Base-by-base conservation (phyloP, 1,139 yeast genomes). In the Blastobotrys proliferans region DNA sequence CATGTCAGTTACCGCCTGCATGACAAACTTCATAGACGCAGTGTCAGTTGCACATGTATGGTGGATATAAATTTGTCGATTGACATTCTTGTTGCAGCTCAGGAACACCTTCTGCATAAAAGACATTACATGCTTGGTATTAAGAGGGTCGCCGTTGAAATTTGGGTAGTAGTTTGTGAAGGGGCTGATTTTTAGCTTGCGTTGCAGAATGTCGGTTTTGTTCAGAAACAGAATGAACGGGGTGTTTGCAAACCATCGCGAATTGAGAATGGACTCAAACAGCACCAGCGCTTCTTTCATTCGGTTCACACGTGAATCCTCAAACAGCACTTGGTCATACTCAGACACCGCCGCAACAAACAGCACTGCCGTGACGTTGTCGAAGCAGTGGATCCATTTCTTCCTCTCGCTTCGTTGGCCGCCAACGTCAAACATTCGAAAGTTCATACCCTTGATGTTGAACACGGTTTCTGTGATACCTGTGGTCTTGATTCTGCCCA, bases 31-130 rank as follows among this genome's bases (percentile, higher is more conserved):
- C 96, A 90, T 90, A 21, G 86, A 74, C 43, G 76, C 72, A 0
- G 95, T 79, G 62, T 94, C 98, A 0, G 98, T 92, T 2, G 99
- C 99, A 68, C 97, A 88, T 1, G 98, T 94, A 52, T 90, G 70
- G 64, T 88, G 97, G 21, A 87, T 83, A 61, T 94, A 94, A 26
- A 90, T 77, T 58, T 83, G 82, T 13, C 52, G 46, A 41, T 76
- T 74, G 1, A 83, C 71, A 46, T 48, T 49, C 26, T 77, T 69
- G 60, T 85, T 85, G 53, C 83, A 61, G 45, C 76, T 70, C 45
- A 50, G 45, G 48, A 53, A 62, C 43, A 49, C 35, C 8, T 39
- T 35, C 41, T 55, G 60, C 30, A 63, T 45, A 42, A 49, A 62
- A 31, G 37, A 41, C 20, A 55, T 44, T 21, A 63, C 63, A 24